Evolutionary conservation across 768 basidiomycete species (phyloP).

Genomic region (Tylopilus sp.): DNA sequence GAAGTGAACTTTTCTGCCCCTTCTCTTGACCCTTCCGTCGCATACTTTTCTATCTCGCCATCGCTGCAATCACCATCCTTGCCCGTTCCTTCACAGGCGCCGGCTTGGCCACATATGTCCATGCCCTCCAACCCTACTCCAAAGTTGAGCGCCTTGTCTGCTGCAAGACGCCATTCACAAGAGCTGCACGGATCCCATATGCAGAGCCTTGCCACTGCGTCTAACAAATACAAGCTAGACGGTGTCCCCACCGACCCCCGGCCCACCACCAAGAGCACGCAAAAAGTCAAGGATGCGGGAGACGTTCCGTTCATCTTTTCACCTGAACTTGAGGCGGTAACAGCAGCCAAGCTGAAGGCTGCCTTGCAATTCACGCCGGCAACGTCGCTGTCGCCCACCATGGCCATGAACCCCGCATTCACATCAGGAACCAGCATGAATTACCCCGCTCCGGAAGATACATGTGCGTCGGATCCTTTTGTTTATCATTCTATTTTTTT

Average conservation of each 20-base stretch:
- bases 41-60: constrained; percentile 14
- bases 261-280: constrained; percentile 7
- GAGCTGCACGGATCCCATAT: constrained; percentile 20
- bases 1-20: constrained; percentile 14
- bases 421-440: constrained; percentile 16
- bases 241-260: constrained; percentile 11
- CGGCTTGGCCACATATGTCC: constrained; percentile 14
- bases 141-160: background rate
- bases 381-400: background rate
- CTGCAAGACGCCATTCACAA: constrained; percentile 18
- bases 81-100: constrained; percentile 12
- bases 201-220: constrained; percentile 25
- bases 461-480: constrained; percentile 26
- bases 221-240: constrained; percentile 24
- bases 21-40: constrained; percentile 12
- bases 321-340: constrained; percentile 28
- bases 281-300: constrained; percentile 29
- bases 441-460: constrained; percentile 20
- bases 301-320: constrained; percentile 32
- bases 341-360: constrained; percentile 28
- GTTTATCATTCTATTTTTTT: background rate
- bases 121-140: background rate
- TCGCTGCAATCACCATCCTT: constrained; percentile 13
- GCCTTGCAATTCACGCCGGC: constrained; percentile 19
- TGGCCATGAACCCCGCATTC: constrained; percentile 15